Evolutionary conservation across 163 green algal species (phyloP).

Genomic region (Volvox carteri): DNA sequence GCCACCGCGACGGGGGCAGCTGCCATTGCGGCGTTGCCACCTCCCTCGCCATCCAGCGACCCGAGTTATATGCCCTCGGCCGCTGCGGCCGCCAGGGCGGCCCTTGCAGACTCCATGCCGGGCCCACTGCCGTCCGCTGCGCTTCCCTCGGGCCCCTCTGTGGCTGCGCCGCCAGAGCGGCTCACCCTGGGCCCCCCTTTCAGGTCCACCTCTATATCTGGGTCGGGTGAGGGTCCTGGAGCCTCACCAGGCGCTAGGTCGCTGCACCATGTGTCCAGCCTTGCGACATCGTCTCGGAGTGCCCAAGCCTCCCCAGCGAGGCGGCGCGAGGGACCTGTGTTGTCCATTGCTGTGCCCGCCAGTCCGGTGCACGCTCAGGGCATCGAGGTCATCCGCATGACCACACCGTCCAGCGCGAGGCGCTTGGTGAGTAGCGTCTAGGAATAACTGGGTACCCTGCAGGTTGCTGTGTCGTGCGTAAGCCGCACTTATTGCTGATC

Average conservation of each 20-base stretch:
- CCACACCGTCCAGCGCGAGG: background rate
- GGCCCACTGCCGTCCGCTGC: background rate
- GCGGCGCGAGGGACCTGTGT: background rate
- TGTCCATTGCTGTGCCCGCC: slow-evolving; percentile 26
- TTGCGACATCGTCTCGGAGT: background rate
- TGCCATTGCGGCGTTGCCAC: background rate
- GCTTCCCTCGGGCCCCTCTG: background rate
- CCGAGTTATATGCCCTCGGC: slow-evolving; percentile 11
- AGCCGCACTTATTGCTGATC: background rate
- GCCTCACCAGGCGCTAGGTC: background rate
- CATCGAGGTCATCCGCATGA: slow-evolving; percentile 45
- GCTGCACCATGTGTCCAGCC: background rate
- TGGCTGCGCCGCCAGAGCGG: background rate
- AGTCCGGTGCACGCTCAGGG: slow-evolving; percentile 1
- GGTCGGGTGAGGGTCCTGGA: background rate
- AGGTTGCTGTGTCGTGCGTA: background rate
- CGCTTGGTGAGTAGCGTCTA: background rate
- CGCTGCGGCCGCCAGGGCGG: background rate
- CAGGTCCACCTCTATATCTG: background rate
- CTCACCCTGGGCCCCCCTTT: background rate
- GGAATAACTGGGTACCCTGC: background rate
- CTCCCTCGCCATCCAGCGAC: background rate
- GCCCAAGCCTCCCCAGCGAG: background rate
- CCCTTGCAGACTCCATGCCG: background rate
- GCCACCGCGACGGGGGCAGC: background rate